These are phyloP conservation scores for Lactifluus hygrophoroides DNA, from an alignment of 768 basidiomycete species.

Conservation along the genomic window DNA sequence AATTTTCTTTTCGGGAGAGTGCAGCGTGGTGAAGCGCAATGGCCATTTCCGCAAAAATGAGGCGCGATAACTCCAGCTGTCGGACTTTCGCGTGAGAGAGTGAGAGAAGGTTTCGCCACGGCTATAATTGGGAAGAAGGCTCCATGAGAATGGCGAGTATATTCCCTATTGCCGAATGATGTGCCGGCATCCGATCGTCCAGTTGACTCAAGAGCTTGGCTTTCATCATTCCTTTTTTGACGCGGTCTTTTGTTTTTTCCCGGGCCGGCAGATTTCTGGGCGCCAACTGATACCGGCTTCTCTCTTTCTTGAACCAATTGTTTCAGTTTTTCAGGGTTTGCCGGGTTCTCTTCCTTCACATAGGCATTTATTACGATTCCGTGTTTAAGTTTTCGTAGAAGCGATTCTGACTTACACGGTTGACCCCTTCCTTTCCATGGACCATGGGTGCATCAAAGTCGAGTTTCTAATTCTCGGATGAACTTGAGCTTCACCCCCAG, in stretches of 20 bases:
- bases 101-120: background rate
- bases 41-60: background rate
- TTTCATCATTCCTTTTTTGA: conserved; percentile 19
- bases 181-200: conserved; percentile 17
- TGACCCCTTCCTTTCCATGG: too few species aligned
- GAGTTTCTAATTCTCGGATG: background rate
- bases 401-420: background rate
- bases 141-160: background rate
- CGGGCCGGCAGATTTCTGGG: conserved; percentile 6
- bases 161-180: background rate
- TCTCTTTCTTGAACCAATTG: background rate
- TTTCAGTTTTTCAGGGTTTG: too few species aligned
- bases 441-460: background rate
- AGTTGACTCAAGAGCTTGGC: conserved; percentile 5
- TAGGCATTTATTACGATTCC: too few species aligned
- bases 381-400: background rate
- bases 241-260: conserved; percentile 6
- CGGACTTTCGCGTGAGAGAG: conserved; percentile 2
- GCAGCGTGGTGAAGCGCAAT: background rate
- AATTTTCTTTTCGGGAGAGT: background rate
- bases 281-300: background rate
- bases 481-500: background rate
- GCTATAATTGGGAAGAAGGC: conserved; percentile 7
- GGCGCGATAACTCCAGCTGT: background rate
- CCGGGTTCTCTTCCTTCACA: too few species aligned